These are phyloP conservation scores for Cladosporium sp. DNA, from an alignment of 2,329 filamentous ascomycete genomes.

Conservation along the genomic window DNA sequence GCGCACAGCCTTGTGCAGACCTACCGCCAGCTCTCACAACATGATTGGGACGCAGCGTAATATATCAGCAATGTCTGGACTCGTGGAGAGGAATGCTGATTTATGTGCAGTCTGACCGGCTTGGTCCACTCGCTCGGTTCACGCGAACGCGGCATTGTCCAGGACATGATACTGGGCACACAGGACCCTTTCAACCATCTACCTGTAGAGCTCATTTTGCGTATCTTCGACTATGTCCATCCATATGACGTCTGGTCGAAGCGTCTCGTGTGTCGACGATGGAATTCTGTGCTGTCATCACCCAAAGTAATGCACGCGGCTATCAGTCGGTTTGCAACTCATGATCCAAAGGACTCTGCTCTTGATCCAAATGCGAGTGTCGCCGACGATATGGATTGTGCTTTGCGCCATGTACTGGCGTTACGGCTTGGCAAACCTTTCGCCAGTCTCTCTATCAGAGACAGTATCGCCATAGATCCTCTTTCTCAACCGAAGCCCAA, in stretches of 20 bases:
- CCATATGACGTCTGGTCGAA: not conserved
- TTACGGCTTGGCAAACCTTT: too few species aligned
- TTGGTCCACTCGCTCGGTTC: not conserved
- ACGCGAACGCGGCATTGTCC: not conserved
- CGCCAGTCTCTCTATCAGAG: too few species aligned
- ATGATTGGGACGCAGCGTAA: slow-evolving; percentile 2
- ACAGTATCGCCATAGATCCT: too few species aligned
- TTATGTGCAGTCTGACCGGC: not conserved
- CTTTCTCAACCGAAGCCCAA: too few species aligned
- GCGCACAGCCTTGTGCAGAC: slow-evolving; percentile 1
- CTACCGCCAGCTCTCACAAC: not conserved
- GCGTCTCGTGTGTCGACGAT: not conserved
- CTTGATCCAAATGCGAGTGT: too few species aligned
- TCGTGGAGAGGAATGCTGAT: not conserved
- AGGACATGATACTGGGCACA: not conserved
- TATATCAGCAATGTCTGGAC: not conserved
- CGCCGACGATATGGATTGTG: too few species aligned
- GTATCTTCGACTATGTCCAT: not conserved
- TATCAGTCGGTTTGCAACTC: too few species aligned
- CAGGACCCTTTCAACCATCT: not conserved
- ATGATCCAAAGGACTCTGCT: too few species aligned
- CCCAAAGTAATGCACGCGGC: too few species aligned
- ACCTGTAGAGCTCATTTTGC: not conserved
- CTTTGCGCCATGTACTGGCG: too few species aligned
- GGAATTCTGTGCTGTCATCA: too few species aligned